Conservation (phyloP, 345 rosid genomes). For the Murraya paniculata region DNA sequence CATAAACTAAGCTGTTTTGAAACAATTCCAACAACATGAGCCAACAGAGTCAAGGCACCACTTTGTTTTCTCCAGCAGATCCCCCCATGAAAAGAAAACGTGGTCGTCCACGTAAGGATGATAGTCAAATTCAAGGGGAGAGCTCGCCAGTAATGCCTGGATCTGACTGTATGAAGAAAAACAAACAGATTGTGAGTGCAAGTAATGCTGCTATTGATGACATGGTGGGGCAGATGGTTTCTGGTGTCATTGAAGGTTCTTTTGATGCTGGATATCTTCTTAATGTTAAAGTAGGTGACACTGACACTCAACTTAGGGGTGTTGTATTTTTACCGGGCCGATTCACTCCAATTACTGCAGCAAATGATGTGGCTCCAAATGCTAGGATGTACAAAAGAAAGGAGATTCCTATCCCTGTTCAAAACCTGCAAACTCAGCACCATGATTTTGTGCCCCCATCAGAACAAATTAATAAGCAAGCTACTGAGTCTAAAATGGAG, state of each 20-base stretch:
- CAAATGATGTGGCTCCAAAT: conserved; percentile 66
- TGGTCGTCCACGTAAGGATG: conserved; percentile 60
- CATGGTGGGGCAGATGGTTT: conserved; percentile 52
- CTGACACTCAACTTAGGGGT: conserved; percentile 53
- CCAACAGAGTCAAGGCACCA: conserved; percentile 27
- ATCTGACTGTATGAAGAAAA: conserved; percentile 23
- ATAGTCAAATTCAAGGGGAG: conserved; percentile 27
- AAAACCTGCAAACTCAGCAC: conserved; percentile 17
- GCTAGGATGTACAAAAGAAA: conserved; percentile 49
- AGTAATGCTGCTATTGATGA: conserved; percentile 18
- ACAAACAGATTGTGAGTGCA: conserved; percentile 22
- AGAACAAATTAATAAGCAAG: conserved; percentile 28
- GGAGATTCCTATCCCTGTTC: conserved; percentile 40
- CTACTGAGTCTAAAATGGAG: conserved; percentile 23
- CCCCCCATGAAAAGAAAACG: conserved; percentile 46
- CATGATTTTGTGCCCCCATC: conserved; percentile 19
- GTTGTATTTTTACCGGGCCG: conserved; percentile 47
- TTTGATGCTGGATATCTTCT: conserved; percentile 69
- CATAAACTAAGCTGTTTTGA: not conserved
- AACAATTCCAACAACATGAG: conserved; percentile 31
- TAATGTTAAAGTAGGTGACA: conserved; percentile 50
- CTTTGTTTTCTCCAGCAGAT: conserved; percentile 36
- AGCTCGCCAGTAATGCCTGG: conserved; percentile 20
- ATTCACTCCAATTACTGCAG: conserved; percentile 45
- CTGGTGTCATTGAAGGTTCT: conserved; percentile 62